phyloP scores from a whole-genome alignment of 2,329 filamentous ascomycete species.

The Aureobasidium sp. region DNA sequence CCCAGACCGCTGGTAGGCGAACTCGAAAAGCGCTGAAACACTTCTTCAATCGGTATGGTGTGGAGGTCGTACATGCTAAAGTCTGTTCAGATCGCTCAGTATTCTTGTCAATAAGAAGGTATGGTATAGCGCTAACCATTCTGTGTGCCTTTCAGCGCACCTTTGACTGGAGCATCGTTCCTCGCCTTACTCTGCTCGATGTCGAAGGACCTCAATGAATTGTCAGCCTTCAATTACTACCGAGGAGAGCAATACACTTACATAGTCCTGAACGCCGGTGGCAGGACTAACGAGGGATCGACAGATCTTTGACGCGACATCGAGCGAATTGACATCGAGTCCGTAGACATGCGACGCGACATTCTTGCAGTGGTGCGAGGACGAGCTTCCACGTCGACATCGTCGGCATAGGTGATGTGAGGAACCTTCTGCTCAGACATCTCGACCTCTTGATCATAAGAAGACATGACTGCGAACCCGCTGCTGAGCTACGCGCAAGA shows the following conservation, averaged over 20 bases:
- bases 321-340: conserved; percentile 31
- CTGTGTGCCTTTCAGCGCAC: conserved; percentile 20
- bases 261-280: conserved; percentile 38
- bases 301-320: conserved; percentile 32
- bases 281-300: conserved; percentile 37
- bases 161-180: conserved; percentile 21
- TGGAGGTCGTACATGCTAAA: conserved; percentile 58
- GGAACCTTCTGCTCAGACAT: background rate
- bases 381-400: conserved; percentile 32
- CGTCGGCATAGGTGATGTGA: conserved; percentile 27
- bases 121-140: conserved; percentile 23
- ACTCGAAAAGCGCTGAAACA: conserved; percentile 53
- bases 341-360: conserved; percentile 22
- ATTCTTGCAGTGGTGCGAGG: conserved; percentile 20
- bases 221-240: conserved; percentile 6
- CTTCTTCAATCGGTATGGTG: conserved; percentile 49
- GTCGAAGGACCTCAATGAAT: conserved; percentile 32
- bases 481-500: background rate
- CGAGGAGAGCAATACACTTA: conserved; percentile 14
- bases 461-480: background rate
- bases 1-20: conserved; percentile 55
- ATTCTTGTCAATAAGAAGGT: background rate
- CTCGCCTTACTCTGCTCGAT: conserved; percentile 30
- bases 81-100: conserved; percentile 18
- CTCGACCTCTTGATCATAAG: background rate